Evolutionary conservation across 148 eudicot genomes (phyloP), one percentile per base, ranked within the genome.

Genomic region (Spergularia marina): DNA sequence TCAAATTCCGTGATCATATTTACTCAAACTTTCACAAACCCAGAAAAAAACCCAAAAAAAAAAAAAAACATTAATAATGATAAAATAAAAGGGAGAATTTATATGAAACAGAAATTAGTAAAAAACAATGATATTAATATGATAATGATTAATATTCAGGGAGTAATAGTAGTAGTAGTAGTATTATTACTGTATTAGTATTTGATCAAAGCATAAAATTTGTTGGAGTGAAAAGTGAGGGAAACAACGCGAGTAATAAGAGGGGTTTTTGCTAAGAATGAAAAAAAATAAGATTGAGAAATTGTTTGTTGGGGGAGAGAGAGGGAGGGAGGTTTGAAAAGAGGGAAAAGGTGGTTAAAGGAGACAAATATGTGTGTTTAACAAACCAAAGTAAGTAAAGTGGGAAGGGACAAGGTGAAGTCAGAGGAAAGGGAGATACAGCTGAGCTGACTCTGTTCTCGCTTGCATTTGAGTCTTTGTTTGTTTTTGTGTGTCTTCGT

Each of bases 271-370:
- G 15, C 2, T 15, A 65, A 18, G 53, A 64, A 57, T 23, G 51
- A 63, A 63, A 20, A 16, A 8, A 4, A 65, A n/a, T 18, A 17
- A 54, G 66, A 30, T 49, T 30, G 61, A 18, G 60, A 18, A 53
- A 16, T 39, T 30, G 39, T 25, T 47, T 14, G 13, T 20, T 53
- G 12, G 40, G 40, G n/a, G 36, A 52, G 36, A 69, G 20, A 36
- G 18, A 76, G 44, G 25, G n/a, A 18, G 54, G 70, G 72, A 67
- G 54, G 58, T 53, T 74, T 74, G 70, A 74, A 64, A 49, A 53
- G 34, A 8, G 68, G 70, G 25, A 15, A 68, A 74, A 63, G 59
- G 12, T 30, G 61, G 3, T n/a, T 2, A 52, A 64, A 63, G 77
- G 58, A 51, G 77, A 74, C 61, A 36, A 63, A 52, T 20, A 6